Percentiles rank a stretch among this genome's conserved stretches.
phyloP scores from a whole-genome alignment of 2,329 filamentous ascomycete genomes.

The Aureobasidium sp. region DNA sequence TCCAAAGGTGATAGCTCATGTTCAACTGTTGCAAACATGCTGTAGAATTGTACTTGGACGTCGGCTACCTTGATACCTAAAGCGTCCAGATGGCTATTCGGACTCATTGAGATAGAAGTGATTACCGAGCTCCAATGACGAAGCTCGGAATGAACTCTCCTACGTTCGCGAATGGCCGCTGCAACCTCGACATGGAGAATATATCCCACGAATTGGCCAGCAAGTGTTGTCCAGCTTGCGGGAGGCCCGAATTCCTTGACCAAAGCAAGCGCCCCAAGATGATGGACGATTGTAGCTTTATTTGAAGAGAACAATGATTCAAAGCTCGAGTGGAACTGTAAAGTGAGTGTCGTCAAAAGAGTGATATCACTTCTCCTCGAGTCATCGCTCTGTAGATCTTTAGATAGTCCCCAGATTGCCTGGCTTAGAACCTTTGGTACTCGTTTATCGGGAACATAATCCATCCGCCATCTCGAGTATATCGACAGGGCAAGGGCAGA shows the following conservation, averaged over 20 bases:
- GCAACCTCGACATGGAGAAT: not conserved
- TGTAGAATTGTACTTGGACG: not conserved
- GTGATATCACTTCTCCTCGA: not conserved
- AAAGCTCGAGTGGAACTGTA: slow-evolving; percentile 5
- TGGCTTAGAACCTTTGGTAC: not conserved
- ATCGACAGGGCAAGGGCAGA: not conserved
- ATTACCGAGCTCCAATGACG: not conserved
- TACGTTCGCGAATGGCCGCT: not conserved
- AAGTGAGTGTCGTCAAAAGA: not conserved
- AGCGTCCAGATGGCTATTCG: not conserved
- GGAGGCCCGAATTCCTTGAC: not conserved
- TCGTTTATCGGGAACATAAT: not conserved
- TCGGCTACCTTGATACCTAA: not conserved
- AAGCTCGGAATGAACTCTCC: not conserved
- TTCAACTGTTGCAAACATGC: no score
- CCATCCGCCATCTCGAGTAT: not conserved
- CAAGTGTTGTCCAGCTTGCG: not conserved
- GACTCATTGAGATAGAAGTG: not conserved
- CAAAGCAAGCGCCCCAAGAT: not conserved
- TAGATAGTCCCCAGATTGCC: not conserved
- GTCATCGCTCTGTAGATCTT: not conserved
- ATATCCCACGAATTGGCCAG: not conserved
- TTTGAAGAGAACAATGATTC: not conserved
- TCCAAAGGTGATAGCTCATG: not conserved
- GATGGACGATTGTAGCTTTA: not conserved